phyloP scores from a whole-genome alignment of 1,139 yeast species.

The Yamadazyma membranifaciens region DNA sequence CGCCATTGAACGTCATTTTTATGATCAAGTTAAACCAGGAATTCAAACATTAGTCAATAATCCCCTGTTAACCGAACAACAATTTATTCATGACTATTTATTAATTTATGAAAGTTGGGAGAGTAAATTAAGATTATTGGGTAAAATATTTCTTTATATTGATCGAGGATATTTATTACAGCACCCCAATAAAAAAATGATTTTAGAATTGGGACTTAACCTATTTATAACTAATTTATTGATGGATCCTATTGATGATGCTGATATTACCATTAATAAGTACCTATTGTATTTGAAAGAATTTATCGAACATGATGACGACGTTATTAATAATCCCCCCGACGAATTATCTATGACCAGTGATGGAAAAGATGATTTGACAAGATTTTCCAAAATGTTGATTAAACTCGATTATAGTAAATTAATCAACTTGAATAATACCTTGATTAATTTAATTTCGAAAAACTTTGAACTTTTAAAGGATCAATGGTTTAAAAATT shows the following conservation, averaged over 20 bases:
- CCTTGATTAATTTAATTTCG: conserved; percentile 18
- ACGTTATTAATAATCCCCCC: background rate
- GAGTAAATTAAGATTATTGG: conserved; percentile 21
- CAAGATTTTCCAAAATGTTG: conserved; percentile 19
- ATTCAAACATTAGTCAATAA: conserved; percentile 4
- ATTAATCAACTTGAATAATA: conserved; percentile 18
- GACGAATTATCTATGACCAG: too few species aligned
- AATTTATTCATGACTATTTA: conserved; percentile 16
- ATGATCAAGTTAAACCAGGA: conserved; percentile 9
- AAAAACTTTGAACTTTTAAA: conserved; percentile 19
- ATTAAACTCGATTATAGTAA: conserved; percentile 22
- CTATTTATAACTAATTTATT: conserved; percentile 21
- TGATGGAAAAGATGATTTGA: conserved; percentile 8
- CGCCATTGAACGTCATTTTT: conserved; percentile 20
- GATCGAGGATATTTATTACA: conserved; percentile 34
- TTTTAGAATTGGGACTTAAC: conserved; percentile 24
- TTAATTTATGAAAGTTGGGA: conserved; percentile 26
- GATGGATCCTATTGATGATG: conserved; percentile 7
- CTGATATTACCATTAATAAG: conserved; percentile 6
- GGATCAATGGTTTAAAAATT: conserved; percentile 18
- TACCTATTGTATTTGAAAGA: conserved; percentile 12
- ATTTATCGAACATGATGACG: conserved; percentile 8
- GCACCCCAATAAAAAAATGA: conserved; percentile 28
- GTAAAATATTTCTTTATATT: conserved; percentile 33
- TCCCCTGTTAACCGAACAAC: background rate